These are phyloP conservation scores for Ochromonas danica DNA, from an alignment of 108 stramenopile species.

Conservation along the genomic window DNA sequence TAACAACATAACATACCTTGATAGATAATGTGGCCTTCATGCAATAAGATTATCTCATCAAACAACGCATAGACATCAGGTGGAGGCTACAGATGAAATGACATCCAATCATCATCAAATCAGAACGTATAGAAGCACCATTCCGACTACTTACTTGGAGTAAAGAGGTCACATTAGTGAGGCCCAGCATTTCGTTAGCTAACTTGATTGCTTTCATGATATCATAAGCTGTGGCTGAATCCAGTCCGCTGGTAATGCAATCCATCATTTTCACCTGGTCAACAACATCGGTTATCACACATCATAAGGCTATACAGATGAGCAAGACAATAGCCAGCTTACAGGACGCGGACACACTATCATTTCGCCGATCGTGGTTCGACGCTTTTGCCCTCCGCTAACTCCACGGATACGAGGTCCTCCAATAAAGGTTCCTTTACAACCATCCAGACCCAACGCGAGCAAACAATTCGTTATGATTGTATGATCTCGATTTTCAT, in stretches of 20 bases:
- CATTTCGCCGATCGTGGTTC: conserved; percentile 81
- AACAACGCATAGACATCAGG: conserved; percentile 83
- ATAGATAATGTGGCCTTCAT: no score
- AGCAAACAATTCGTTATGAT: background rate
- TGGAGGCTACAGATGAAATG: no score
- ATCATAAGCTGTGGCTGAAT: conserved; percentile 74
- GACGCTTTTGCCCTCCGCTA: conserved; percentile 77
- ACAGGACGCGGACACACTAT: conserved; percentile 37
- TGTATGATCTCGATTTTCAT: no score
- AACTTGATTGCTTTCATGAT: conserved; percentile 49
- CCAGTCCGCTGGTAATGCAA: conserved; percentile 73
- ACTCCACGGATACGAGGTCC: conserved; percentile 72
- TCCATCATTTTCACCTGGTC: conserved; percentile 57
- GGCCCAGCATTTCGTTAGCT: conserved; percentile 14
- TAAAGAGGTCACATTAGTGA: conserved; percentile 65
- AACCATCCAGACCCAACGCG: conserved; percentile 54
- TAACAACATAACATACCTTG: no score
- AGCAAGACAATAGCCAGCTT: no score
- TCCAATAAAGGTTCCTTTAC: conserved; percentile 56
- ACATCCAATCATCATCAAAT: no score
- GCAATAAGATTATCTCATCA: conserved; percentile 76
- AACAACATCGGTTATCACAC: no score
- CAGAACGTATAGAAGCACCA: background rate
- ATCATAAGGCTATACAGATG: no score
- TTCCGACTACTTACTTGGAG: conserved; percentile 45